Percentiles rank a stretch among this genome's conserved stretches.
phyloP scores from a whole-genome alignment of 805 yeast species.

The Kodamaea kaohsiungensis region DNA sequence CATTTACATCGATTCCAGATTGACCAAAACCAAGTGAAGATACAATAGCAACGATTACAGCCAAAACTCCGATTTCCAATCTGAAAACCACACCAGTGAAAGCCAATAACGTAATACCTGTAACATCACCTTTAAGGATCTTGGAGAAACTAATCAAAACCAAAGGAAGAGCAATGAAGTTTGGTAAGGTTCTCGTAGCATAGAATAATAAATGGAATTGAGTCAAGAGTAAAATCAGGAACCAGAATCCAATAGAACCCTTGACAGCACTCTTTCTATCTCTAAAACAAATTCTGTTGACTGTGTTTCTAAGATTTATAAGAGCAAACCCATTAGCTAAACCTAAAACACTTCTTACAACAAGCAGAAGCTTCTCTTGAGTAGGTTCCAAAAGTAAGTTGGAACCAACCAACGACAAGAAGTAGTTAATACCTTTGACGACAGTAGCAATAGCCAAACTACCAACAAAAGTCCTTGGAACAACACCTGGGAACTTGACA shows the following conservation, averaged over 20 bases:
- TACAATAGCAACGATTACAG: constrained; percentile 46
- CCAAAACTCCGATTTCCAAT: constrained; percentile 64
- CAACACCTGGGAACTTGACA: constrained; percentile 78
- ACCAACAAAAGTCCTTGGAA: constrained; percentile 84
- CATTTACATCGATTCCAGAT: constrained; percentile 39
- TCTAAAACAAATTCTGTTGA: constrained; percentile 23
- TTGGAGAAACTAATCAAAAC: constrained; percentile 56
- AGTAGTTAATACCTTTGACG: constrained; percentile 35
- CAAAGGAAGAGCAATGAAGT: constrained; percentile 77
- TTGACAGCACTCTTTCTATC: constrained; percentile 17
- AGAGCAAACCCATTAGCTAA: constrained; percentile 57
- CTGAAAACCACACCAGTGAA: constrained; percentile 71
- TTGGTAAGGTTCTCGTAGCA: constrained; percentile 85
- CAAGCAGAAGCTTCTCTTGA: constrained; percentile 41
- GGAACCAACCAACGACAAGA: constrained; percentile 20
- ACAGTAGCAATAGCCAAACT: constrained; percentile 54
- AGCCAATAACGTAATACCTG: constrained; percentile 54
- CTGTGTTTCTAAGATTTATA: constrained; percentile 47
- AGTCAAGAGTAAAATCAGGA: constrained; percentile 53
- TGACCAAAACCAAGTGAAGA: constrained; percentile 48
- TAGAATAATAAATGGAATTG: constrained; percentile 85
- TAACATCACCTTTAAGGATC: constrained; percentile 49
- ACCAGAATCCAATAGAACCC: constrained; percentile 53
- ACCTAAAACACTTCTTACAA: constrained; percentile 64
- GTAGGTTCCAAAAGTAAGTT: constrained; percentile 16